Evolutionary conservation across 1,139 yeast species (phyloP).

Genomic region (Nakaseomyces nivariensis): DNA sequence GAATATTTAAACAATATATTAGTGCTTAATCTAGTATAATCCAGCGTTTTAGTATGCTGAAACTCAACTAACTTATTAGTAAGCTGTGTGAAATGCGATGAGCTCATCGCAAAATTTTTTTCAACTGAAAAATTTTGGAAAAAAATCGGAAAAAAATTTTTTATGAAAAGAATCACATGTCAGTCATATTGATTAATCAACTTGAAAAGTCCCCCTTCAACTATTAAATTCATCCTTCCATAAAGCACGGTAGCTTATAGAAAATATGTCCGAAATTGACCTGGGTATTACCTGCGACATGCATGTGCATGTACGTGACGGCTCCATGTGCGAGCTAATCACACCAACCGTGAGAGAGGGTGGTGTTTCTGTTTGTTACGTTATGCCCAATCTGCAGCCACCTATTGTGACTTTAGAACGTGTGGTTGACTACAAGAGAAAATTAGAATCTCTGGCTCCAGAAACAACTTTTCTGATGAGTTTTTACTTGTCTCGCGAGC

Average conservation of each 20-base stretch:
- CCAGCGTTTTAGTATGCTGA: too few relatives aligned
- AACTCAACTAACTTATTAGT: too few relatives aligned
- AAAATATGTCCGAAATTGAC: constrained; percentile 29
- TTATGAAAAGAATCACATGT: too few relatives aligned
- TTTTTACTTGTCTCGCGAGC: constrained; percentile 62
- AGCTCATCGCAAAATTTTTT: background rate
- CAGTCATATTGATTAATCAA: too few relatives aligned
- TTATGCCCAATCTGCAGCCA: constrained; percentile 94
- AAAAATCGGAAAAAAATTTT: background rate
- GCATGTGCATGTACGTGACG: constrained; percentile 94
- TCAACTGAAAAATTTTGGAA: background rate
- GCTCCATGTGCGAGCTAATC: constrained; percentile 81
- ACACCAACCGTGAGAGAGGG: constrained; percentile 87
- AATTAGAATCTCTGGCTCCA: constrained; percentile 62
- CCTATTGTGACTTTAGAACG: constrained; percentile 76
- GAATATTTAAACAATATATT: too few relatives aligned
- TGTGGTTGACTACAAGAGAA: constrained; percentile 59
- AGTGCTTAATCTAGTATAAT: too few relatives aligned
- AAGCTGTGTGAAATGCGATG: background rate
- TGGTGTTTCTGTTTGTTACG: constrained; percentile 81
- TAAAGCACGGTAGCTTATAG: background rate
- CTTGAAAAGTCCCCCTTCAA: too few relatives aligned
- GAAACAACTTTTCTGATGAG: constrained; percentile 86
- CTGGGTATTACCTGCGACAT: constrained; percentile 87
- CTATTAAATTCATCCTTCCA: too few relatives aligned